Conservation (phyloP, 495 filamentous ascomycete genomes). For the Aeminium ludgeri region DNA sequence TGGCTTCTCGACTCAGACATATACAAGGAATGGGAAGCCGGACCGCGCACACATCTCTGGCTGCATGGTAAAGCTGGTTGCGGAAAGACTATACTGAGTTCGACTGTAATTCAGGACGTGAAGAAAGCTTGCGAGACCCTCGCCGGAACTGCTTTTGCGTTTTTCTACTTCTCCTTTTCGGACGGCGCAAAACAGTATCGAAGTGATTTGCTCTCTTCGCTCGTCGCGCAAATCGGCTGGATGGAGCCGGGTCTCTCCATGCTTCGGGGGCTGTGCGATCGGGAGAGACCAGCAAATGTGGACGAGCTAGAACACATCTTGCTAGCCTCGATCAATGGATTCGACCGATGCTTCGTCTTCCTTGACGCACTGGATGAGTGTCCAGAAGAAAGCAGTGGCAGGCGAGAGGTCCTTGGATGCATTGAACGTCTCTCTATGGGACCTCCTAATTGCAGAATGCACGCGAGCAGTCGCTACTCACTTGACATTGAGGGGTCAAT, state of each 20-base stretch:
- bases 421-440: not conserved
- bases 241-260: slow-evolving; percentile 6
- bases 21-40: slow-evolving; percentile 9
- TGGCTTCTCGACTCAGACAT: slow-evolving; percentile 9
- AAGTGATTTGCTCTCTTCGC: slow-evolving; percentile 6
- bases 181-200: slow-evolving; percentile 11
- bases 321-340: not conserved
- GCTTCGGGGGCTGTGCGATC: slow-evolving; percentile 9
- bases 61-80: slow-evolving; percentile 15
- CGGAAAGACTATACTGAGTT: slow-evolving; percentile 16
- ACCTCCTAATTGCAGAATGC: slow-evolving; percentile 6
- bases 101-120: slow-evolving; percentile 13
- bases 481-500: slow-evolving; percentile 7
- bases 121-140: slow-evolving; percentile 1
- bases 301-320: slow-evolving; percentile 10
- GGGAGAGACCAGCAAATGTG: not conserved
- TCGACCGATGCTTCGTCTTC: slow-evolving; percentile 7
- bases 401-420: slow-evolving; percentile 6
- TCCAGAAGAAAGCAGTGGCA: slow-evolving; percentile 1
- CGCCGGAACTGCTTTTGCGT: not conserved
- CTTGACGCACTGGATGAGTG: slow-evolving; percentile 21
- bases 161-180: slow-evolving; percentile 17
- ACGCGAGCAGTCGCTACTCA: slow-evolving; percentile 15
- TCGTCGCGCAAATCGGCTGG: slow-evolving; percentile 12
- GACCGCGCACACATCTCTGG: slow-evolving; percentile 5